Evolutionary conservation across 1,139 yeast genomes (phyloP).

Genomic region (Geotrichum fermentans): DNA sequence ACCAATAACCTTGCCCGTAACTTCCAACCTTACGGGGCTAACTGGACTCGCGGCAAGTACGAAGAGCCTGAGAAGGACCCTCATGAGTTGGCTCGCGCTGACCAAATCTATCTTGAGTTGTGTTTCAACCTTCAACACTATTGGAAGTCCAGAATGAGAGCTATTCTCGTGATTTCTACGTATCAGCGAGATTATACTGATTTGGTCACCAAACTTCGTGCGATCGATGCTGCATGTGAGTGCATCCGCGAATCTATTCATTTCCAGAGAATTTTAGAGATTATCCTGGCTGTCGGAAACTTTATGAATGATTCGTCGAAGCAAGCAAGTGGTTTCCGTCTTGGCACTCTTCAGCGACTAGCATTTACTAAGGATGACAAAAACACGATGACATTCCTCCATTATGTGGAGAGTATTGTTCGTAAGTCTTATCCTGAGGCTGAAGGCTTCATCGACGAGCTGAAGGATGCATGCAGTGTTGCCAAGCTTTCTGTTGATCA

Average conservation of each 20-base stretch:
- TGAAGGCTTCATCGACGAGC: slow-evolving; percentile 72
- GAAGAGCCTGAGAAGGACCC: slow-evolving; percentile 48
- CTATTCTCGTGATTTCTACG: slow-evolving; percentile 60
- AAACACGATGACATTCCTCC: slow-evolving; percentile 75
- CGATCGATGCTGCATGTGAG: slow-evolving; percentile 63
- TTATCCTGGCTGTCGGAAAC: slow-evolving; percentile 83
- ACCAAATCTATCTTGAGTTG: slow-evolving; percentile 69
- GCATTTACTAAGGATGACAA: slow-evolving; percentile 81
- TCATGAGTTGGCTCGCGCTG: slow-evolving; percentile 68
- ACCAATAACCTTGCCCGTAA: slow-evolving; percentile 60
- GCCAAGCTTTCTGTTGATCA: slow-evolving; percentile 74
- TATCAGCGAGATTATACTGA: slow-evolving; percentile 73
- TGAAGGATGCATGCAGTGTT: slow-evolving; percentile 54
- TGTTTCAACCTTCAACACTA: slow-evolving; percentile 74
- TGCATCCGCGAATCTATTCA: slow-evolving; percentile 57
- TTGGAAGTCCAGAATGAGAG: slow-evolving; percentile 82
- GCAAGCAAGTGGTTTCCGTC: slow-evolving; percentile 77
- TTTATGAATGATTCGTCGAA: slow-evolving; percentile 84
- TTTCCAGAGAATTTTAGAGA: slow-evolving; percentile 61
- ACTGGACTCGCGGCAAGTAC: slow-evolving; percentile 40
- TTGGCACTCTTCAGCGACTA: slow-evolving; percentile 75
- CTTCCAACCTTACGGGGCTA: slow-evolving; percentile 66
- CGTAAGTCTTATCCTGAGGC: slow-evolving; percentile 73
- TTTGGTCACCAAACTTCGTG: slow-evolving; percentile 54
- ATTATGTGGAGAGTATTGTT: slow-evolving; percentile 77